These are phyloP conservation scores for Limnanthes douglasii DNA, from an alignment of 345 rosid genomes.

Conservation along the genomic window DNA sequence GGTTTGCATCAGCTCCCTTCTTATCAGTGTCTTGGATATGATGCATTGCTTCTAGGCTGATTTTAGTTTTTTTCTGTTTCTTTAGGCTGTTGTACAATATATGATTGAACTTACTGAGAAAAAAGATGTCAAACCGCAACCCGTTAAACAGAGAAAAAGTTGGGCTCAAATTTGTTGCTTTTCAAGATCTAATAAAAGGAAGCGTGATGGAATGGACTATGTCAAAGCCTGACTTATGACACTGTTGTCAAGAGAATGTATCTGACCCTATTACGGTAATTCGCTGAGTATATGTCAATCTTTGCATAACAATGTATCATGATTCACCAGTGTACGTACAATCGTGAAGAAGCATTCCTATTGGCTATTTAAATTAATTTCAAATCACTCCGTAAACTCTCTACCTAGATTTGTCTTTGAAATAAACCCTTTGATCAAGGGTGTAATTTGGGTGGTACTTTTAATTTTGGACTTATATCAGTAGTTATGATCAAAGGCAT, in stretches of 20 bases:
- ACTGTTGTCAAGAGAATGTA: neutral
- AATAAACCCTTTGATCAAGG: too few relatives aligned
- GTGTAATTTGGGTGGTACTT: too few relatives aligned
- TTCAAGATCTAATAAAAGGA: conserved; percentile 84
- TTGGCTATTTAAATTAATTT: neutral
- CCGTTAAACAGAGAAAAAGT: conserved; percentile 71
- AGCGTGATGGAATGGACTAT: conserved; percentile 52
- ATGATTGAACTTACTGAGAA: conserved; percentile 59
- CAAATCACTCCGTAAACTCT: neutral
- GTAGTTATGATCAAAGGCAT: too few relatives aligned
- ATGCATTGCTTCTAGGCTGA: conserved; percentile 3
- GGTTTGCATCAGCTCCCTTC: conserved; percentile 27
- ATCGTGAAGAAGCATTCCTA: conserved; percentile 1
- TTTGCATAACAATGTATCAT: neutral
- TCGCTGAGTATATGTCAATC: conserved; percentile 14
- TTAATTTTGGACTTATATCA: too few relatives aligned
- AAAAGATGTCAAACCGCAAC: conserved; percentile 33
- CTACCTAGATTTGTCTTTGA: too few relatives aligned
- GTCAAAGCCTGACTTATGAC: conserved; percentile 27
- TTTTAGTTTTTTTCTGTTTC: conserved; percentile 9
- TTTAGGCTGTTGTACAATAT: conserved; percentile 77
- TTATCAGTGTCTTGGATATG: neutral
- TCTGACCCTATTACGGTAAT: conserved; percentile 7
- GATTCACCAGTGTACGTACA: neutral
- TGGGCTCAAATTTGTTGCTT: conserved; percentile 93